Conservation (phyloP, 768 basidiomycete genomes). For the Suillus hirtellus region DNA sequence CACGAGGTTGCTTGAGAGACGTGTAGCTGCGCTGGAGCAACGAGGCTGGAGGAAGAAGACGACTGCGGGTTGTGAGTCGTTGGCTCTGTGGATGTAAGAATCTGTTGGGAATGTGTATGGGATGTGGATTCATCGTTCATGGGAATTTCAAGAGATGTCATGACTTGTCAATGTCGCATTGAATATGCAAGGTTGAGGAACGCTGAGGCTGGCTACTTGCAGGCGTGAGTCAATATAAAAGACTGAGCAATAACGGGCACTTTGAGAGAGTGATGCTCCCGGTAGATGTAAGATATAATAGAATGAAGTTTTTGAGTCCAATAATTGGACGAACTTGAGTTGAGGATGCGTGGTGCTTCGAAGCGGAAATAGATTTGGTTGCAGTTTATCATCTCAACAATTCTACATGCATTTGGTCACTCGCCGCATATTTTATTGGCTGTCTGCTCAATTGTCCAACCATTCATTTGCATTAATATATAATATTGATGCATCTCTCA, state of each 20-base stretch:
- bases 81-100: constrained; percentile 8
- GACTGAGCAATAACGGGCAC: neutral
- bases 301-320: neutral
- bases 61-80: neutral
- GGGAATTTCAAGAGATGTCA: constrained; percentile 30
- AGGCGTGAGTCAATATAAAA: neutral
- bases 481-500: neutral
- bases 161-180: constrained; percentile 23
- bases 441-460: neutral
- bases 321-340: neutral
- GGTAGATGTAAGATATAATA: neutral
- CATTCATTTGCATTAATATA: no score
- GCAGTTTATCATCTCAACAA: constrained; percentile 1
- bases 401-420: neutral
- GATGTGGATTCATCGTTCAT: constrained; percentile 19
- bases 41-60: constrained; percentile 21
- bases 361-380: neutral
- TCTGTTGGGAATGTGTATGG: constrained; percentile 4
- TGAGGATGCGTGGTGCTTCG: neutral
- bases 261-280: neutral
- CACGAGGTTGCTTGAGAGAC: constrained; percentile 30
- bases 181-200: constrained; percentile 5
- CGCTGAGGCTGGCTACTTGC: neutral
- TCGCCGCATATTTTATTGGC: neutral
- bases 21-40: constrained; percentile 14